Base-by-base conservation (phyloP, 169 alveolate species). In the Cystoisospora suis region DNA sequence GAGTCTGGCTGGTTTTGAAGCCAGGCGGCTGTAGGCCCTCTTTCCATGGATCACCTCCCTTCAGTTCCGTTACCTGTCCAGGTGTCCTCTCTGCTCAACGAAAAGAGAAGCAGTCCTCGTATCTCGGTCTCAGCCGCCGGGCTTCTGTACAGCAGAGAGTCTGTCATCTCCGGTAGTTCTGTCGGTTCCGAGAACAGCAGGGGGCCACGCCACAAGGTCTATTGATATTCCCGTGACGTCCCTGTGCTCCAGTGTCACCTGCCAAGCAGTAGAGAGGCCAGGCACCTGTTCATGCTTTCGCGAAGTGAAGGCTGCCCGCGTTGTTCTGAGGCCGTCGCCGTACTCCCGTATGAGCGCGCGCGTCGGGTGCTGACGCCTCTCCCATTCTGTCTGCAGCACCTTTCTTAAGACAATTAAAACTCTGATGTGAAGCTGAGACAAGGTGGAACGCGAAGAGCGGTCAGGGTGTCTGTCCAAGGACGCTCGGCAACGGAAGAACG, bases 401-500 rank as follows among this genome's bases (percentile, higher is more conserved):
- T 40, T 34, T 38, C 83, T 6, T 53, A 72, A 56, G 7, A 23
- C 83, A 72, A 72, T 72, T 0, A 72, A 36, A 2, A 72, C 83
- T 17, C 27, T 34, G 6, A 72, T 27, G 53, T 72, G 83, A 34
- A 72, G 83, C 83, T n/a, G 83, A 17, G 83, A 72, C 4, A 40
- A 29, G 0, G 20, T 38, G 83, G 27, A 72, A 56, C 20, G 56
- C 32, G 32, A 38, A 34, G 32, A 12, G 34, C 83, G 83, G 46
- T 34, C 47, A 29, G 83, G 53, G 32, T 72, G 83, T 38, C 38
- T 72, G 42, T 72, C 53, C 53, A 72, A n/a, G 15, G 83, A n/a
- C 15, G 83, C 83, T 17, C 83, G 83, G 53, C 83, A 72, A 5
- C 83, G 83, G 32, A 72, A 40, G 20, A 72, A 40, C 83, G 53